A percentile compares a stretch with the other conserved stretches of the same genome.
phyloP scores from a whole-genome alignment of 148 eudicot species.

The Rhododendron molle region DNA sequence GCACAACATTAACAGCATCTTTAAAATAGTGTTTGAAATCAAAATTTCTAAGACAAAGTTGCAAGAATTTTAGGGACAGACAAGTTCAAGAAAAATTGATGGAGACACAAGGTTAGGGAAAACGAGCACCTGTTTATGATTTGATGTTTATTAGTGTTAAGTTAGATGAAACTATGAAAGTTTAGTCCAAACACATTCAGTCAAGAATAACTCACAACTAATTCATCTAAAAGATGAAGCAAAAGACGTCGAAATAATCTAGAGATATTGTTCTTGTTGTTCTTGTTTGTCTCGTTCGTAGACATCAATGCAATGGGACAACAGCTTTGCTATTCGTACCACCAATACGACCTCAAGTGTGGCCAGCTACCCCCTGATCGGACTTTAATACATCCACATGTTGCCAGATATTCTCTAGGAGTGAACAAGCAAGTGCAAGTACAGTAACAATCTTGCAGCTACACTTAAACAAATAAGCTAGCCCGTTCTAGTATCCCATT shows the following conservation, averaged over 20 bases:
- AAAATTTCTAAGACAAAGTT: not conserved
- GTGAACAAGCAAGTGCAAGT: not conserved
- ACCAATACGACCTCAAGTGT: not conserved
- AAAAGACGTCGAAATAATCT: not conserved
- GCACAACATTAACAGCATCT: not conserved
- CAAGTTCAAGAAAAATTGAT: too few relatives aligned
- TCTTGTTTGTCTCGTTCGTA: not conserved
- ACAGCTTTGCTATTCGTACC: not conserved
- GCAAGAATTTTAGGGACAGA: not conserved
- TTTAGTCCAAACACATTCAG: too few relatives aligned
- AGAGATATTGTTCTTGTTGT: not conserved
- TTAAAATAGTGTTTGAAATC: too few relatives aligned
- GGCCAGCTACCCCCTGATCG: not conserved
- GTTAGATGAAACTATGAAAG: too few relatives aligned
- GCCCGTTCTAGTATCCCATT: not conserved
- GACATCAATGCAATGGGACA: not conserved
- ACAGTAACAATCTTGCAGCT: not conserved
- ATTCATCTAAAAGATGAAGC: too few relatives aligned
- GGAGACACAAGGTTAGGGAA: too few relatives aligned
- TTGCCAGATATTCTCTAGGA: not conserved
- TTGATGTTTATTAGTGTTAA: too few relatives aligned
- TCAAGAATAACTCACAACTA: too few relatives aligned
- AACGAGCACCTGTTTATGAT: too few relatives aligned
- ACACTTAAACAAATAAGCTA: not conserved
- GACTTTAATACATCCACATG: not conserved